Percentiles rank a stretch among this genome's conserved stretches.
Conservation (phyloP, 148 eudicot species). For the Arbutus unedo region DNA sequence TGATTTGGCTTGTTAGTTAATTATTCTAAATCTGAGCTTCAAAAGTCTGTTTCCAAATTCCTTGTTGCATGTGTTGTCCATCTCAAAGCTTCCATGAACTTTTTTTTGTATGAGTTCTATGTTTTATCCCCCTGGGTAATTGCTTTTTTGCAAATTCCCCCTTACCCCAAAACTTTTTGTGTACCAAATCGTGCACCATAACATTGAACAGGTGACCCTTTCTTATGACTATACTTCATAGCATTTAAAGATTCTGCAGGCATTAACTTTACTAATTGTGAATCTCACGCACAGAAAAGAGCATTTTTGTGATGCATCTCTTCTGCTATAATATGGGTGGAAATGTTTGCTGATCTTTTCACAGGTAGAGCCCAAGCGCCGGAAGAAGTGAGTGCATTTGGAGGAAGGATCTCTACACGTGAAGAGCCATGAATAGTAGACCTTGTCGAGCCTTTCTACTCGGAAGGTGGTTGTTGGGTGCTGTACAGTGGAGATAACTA, state of each 20-base stretch:
- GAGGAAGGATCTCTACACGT: background rate
- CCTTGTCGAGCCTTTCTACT: background rate
- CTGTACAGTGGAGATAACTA: slow-evolving; percentile 13
- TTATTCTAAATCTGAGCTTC: background rate
- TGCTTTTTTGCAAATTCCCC: background rate
- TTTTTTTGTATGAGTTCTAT: too few relatives aligned
- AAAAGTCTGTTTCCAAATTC: background rate
- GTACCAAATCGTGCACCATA: background rate
- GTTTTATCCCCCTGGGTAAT: too few relatives aligned
- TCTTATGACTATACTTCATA: background rate
- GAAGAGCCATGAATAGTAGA: background rate
- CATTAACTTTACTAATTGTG: background rate
- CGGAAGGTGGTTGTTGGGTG: background rate
- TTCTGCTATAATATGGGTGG: background rate
- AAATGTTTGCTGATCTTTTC: background rate
- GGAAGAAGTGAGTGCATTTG: slow-evolving; percentile 23
- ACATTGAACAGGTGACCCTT: background rate
- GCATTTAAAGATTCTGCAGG: background rate
- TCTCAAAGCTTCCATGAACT: background rate
- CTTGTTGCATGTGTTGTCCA: background rate
- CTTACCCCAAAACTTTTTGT: background rate
- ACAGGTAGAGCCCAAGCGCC: slow-evolving; percentile 34
- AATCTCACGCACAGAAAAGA: background rate
- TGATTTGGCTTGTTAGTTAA: background rate
- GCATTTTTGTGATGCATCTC: background rate